Conservation (phyloP, 108 stramenopile species). For the Cyclotella cryptica region DNA sequence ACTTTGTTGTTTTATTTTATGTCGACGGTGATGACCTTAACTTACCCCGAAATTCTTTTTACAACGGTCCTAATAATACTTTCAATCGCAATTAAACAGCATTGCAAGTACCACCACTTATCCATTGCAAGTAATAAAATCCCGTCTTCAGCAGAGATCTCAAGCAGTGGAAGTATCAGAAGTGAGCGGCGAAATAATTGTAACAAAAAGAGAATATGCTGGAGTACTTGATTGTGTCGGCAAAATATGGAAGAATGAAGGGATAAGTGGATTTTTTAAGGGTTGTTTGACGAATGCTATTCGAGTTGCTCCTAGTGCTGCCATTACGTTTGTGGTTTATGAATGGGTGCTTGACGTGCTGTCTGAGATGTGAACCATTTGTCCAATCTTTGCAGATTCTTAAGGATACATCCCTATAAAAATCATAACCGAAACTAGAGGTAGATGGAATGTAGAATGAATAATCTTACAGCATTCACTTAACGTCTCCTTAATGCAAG, state of each 20-base stretch:
- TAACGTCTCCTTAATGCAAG: no score
- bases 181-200: slow-evolving; percentile 67
- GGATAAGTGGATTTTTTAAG: slow-evolving; percentile 92
- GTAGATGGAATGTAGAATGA: no score
- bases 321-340: slow-evolving; percentile 97
- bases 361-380: slow-evolving; percentile 6
- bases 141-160: slow-evolving; percentile 94
- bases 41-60: no score
- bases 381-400: no score
- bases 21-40: no score
- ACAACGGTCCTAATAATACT: no score
- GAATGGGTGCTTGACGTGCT: slow-evolving; percentile 77
- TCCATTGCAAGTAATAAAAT: slow-evolving; percentile 96
- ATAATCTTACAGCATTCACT: no score
- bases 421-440: background rate
- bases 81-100: slow-evolving; percentile 30
- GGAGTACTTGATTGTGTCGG: slow-evolving; percentile 70
- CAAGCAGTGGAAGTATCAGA: slow-evolving; percentile 70
- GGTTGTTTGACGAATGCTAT: slow-evolving; percentile 95
- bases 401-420: no score
- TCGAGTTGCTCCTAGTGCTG: slow-evolving; percentile 96
- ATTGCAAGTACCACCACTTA: slow-evolving; percentile 89
- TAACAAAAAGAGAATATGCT: slow-evolving; percentile 73
- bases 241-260: slow-evolving; percentile 80
- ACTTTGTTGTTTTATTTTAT: slow-evolving; percentile 1